Base-by-base conservation (phyloP, 225 moss, liverwort and hornwort genomes). In the Neckera pumila region DNA sequence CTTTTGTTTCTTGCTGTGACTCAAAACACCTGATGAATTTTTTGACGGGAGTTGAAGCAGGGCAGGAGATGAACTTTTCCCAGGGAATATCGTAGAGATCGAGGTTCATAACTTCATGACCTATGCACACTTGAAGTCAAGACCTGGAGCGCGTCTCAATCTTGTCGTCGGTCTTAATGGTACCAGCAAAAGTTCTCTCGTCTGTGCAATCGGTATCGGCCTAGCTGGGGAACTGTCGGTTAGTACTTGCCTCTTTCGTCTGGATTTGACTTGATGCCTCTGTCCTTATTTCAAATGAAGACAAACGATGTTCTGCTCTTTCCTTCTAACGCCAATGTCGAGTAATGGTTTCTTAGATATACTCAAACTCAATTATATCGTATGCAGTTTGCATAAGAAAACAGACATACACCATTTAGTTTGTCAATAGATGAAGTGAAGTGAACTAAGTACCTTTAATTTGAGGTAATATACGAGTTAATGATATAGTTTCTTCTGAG, bases 211-310 rank as follows among this genome's bases (percentile, higher is more conserved):
- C 72, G 91, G 94, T 75, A 92, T 96, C 75, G 94, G 95, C 25
- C 93, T 96, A n/a, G 94, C 92, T 73, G 95, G 95, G 33, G 95
- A 96, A 84, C 94, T 94, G 92, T 91, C 92, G 92, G 94, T 95
- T 47, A 42, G 91, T 40, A 22, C 78, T 83, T 89, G 79, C 53
- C 74, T 72, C 73, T 87, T 56, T 27, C 38, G 49, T 82, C 60
- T 76, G 38, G 63, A 63, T 80, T 69, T 45, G 47, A 64, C 58
- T 64, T 51, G 59, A 76, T 56, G 57, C 53, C 38, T 81, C 62
- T 53, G 40, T 76, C 36, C 34, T 21, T 20, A 23, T 70, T 57
- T 58, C 76, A 56, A 80, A 38, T 54, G 36, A 67, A 83, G 56
- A 69, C 9, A 12, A 56, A 54, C 13, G 42, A 56, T 31, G 57